phyloP scores from a whole-genome alignment of 371 early-diverging fungal species.

The Circinella minor region DNA sequence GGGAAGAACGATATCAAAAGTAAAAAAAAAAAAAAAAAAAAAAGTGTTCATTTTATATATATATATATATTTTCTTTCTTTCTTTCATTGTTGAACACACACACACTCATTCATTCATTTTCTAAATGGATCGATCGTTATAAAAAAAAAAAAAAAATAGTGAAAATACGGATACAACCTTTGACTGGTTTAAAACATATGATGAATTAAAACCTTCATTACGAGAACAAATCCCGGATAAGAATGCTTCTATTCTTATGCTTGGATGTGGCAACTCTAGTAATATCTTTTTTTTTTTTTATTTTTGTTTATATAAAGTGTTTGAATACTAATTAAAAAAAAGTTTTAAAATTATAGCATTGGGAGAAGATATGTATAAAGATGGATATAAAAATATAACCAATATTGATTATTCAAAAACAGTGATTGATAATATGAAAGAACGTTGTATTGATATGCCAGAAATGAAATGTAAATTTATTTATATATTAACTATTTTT shows the following conservation, averaged over 20 bases:
- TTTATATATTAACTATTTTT: too few relatives aligned
- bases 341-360: constrained; percentile 28
- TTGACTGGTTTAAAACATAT: constrained; percentile 91
- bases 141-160: too few relatives aligned
- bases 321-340: too few relatives aligned
- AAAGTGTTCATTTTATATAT: too few relatives aligned
- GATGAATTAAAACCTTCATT: constrained; percentile 71
- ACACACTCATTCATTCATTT: not conserved
- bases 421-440: constrained; percentile 82
- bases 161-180: constrained; percentile 60
- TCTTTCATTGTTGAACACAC: too few relatives aligned
- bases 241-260: constrained; percentile 68
- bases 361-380: constrained; percentile 83
- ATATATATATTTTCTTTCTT: too few relatives aligned
- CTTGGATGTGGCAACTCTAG: constrained; percentile 84
- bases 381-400: constrained; percentile 78
- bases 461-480: constrained; percentile 67
- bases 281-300: constrained; percentile 24
- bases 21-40: constrained; percentile 9
- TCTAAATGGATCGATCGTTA: not conserved
- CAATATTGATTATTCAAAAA: constrained; percentile 83
- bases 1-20: constrained; percentile 61
- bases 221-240: constrained; percentile 57
- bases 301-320: too few relatives aligned
- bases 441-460: constrained; percentile 59